A percentile compares a stretch with the other conserved stretches of the same genome.
These are phyloP conservation scores for Bolboschoenoplectus hybrid DNA, from an alignment of 202 grass and related monocot genomes.

Conservation along the genomic window DNA sequence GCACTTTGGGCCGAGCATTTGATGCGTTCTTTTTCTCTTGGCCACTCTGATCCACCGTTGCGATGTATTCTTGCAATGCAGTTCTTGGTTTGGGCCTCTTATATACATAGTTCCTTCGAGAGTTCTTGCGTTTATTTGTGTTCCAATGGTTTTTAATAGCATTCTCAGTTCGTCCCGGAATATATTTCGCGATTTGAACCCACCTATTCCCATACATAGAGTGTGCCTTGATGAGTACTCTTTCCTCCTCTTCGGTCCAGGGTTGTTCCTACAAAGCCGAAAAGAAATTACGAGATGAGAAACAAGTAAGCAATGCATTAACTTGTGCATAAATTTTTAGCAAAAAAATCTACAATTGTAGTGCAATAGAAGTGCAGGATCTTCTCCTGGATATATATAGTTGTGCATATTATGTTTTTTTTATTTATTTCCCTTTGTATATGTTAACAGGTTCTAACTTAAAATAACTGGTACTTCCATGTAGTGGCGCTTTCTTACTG, in stretches of 20 bases:
- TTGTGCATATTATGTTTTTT: not conserved
- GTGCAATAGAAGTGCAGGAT: not conserved
- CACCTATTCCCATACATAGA: conserved; percentile 47
- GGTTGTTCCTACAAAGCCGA: conserved; percentile 36
- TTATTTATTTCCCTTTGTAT: not conserved
- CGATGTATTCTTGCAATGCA: conserved; percentile 18
- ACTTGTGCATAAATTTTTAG: not conserved
- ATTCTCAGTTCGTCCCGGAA: conserved; percentile 64
- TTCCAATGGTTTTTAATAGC: conserved; percentile 81
- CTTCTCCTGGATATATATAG: not conserved
- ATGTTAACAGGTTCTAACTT: not conserved
- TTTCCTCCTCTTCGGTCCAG: conserved; percentile 60
- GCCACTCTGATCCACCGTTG: not conserved
- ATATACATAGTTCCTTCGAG: not conserved
- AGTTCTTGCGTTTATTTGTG: conserved; percentile 44
- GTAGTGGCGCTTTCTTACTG: not conserved
- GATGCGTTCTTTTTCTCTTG: not conserved
- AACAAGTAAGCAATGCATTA: not conserved
- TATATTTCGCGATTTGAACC: conserved; percentile 47
- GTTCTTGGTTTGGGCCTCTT: conserved; percentile 10
- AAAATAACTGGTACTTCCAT: not conserved
- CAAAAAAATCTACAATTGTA: not conserved
- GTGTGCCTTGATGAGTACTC: conserved; percentile 43
- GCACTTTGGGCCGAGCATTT: not conserved
- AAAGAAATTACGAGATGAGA: not conserved